Percentiles rank a stretch among this genome's conserved stretches.
Evolutionary conservation across 2,329 filamentous ascomycete genomes (phyloP).

Genomic region (Chaetothyriales sp.): DNA sequence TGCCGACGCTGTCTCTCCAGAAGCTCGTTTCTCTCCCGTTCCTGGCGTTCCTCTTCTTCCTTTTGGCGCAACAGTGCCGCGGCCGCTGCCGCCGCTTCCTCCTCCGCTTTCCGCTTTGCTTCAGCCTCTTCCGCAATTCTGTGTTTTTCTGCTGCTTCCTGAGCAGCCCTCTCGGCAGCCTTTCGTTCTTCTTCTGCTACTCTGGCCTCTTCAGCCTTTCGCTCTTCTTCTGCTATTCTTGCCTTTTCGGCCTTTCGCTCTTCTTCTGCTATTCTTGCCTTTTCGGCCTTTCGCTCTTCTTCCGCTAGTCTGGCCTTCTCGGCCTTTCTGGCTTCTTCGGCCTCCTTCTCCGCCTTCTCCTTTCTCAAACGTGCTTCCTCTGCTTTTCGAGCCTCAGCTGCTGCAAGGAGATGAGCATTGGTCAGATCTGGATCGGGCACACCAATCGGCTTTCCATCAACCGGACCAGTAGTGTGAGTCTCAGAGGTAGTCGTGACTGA

Average conservation of each 20-base stretch:
- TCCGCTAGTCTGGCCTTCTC: constrained; percentile 11
- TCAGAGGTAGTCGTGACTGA: neutral
- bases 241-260: constrained; percentile 11
- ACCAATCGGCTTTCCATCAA: neutral
- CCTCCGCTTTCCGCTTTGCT: constrained; percentile 7
- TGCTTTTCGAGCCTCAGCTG: constrained; percentile 5
- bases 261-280: constrained; percentile 10
- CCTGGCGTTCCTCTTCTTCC: constrained; percentile 33
- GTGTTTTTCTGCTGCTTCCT: constrained; percentile 24
- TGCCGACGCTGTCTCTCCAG: constrained; percentile 29
- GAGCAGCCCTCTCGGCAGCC: constrained; percentile 19
- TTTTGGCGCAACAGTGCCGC: constrained; percentile 21
- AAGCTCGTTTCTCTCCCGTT: constrained; percentile 20
- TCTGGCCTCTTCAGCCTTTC: constrained; percentile 3
- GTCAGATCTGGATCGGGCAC: neutral
- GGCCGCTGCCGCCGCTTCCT: constrained; percentile 17
- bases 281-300: constrained; percentile 6
- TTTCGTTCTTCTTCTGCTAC: constrained; percentile 8
- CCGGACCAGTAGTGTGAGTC: neutral
- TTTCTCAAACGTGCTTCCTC: constrained; percentile 1
- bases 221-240: constrained; percentile 11
- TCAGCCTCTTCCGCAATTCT: constrained; percentile 30
- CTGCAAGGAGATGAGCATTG: neutral
- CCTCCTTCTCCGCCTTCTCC: neutral
- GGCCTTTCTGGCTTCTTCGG: constrained; percentile 9